A percentile compares a stretch with the other conserved stretches of the same genome.
phyloP scores from a whole-genome alignment of 306 rosid genomes.

The Macrotyloma uniflorum region DNA sequence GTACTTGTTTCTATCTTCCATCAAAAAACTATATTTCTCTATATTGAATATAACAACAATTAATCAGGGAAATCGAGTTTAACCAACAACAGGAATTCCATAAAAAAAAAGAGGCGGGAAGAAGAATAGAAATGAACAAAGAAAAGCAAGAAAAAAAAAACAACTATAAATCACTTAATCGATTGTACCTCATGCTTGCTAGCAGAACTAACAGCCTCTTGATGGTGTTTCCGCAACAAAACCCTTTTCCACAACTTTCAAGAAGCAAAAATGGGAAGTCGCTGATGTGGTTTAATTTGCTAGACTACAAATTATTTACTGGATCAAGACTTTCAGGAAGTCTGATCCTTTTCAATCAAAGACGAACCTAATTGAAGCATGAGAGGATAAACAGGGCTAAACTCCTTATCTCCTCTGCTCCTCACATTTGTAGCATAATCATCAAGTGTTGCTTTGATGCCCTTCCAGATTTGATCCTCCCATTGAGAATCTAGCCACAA shows the following conservation, averaged over 20 bases:
- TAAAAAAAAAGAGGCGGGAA: not conserved
- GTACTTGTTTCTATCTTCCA: conserved; percentile 30
- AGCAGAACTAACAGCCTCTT: conserved; percentile 36
- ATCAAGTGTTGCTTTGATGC: conserved; percentile 88
- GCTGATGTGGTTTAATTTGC: conserved; percentile 30
- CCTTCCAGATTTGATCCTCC: conserved; percentile 97
- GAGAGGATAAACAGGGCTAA: conserved; percentile 92
- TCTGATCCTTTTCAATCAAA: conserved; percentile 53
- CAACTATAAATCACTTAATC: not conserved
- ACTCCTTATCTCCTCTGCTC: conserved; percentile 94
- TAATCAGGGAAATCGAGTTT: conserved; percentile 25
- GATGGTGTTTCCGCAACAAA: conserved; percentile 43
- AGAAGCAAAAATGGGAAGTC: conserved; percentile 34
- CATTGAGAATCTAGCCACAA: conserved; percentile 98
- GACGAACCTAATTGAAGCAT: conserved; percentile 91
- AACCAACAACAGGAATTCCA: conserved; percentile 24
- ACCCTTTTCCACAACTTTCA: conserved; percentile 30
- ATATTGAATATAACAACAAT: conserved; percentile 43
- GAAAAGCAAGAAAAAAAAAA: not conserved
- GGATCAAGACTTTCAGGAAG: conserved; percentile 53
- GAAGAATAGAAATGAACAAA: not conserved
- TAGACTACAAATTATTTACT: conserved; percentile 39
- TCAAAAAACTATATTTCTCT: conserved; percentile 42
- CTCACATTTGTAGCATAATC: conserved; percentile 84
- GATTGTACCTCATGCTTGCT: conserved; percentile 40